These are phyloP conservation scores for Hippophae rhamnoides DNA, from an alignment of 306 rosid genomes.

Conservation along the genomic window DNA sequence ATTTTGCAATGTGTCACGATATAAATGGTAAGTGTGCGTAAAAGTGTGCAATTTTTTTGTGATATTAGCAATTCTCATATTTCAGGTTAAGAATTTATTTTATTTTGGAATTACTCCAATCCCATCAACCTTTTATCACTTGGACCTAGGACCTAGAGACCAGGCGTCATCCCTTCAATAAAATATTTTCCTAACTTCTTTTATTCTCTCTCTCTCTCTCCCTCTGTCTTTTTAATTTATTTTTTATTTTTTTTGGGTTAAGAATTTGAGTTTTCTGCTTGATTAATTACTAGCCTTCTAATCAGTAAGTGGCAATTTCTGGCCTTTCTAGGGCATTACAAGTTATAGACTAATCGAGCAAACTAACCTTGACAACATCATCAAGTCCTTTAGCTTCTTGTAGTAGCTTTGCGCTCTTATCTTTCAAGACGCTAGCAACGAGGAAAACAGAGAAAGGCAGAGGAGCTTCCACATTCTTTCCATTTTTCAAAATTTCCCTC, in stretches of 20 bases:
- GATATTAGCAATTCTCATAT: background rate
- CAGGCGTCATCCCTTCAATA: background rate
- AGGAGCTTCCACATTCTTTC: slow-evolving; percentile 54
- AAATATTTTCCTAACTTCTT: no score
- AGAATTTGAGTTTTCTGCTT: background rate
- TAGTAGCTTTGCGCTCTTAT: slow-evolving; percentile 71
- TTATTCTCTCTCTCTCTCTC: no score
- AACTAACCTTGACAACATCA: slow-evolving; percentile 83
- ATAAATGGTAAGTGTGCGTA: no score
- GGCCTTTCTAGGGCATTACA: slow-evolving; percentile 10
- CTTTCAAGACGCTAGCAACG: slow-evolving; percentile 92
- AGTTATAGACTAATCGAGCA: slow-evolving; percentile 1
- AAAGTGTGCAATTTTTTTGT: no score
- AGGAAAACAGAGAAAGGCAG: slow-evolving; percentile 93
- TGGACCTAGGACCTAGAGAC: background rate
- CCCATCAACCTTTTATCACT: background rate
- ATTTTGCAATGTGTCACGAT: no score
- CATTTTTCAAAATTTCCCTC: slow-evolving; percentile 62
- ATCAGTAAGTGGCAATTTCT: background rate
- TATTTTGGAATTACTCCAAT: background rate
- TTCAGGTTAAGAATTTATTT: background rate
- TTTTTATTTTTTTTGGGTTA: no score
- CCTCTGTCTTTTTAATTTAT: no score
- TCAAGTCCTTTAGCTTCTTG: slow-evolving; percentile 89
- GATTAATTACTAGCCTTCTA: background rate